phyloP scores from a whole-genome alignment of 805 yeast genomes.

The Saccharomycopsis malanga region DNA sequence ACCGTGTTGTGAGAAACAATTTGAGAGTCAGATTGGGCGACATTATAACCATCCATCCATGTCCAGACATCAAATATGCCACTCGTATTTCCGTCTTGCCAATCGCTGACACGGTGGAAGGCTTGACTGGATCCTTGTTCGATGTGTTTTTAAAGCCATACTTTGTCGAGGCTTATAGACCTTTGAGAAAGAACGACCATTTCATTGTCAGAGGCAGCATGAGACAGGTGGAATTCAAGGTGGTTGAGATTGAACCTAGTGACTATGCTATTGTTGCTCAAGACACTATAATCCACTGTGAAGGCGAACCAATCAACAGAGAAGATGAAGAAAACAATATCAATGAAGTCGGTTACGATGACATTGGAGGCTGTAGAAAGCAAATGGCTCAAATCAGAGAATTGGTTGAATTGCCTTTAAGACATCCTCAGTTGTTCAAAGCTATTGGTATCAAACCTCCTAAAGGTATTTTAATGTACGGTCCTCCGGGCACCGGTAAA shows the following conservation, averaged over 20 bases:
- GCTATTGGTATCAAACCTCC: slow-evolving; percentile 99
- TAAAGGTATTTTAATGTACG: slow-evolving; percentile 94
- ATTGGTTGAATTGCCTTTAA: slow-evolving; percentile 92
- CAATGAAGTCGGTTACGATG: slow-evolving; percentile 97
- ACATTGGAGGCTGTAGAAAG: slow-evolving; percentile 97
- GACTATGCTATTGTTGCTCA: slow-evolving; percentile 98
- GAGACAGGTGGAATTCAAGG: slow-evolving; percentile 99
- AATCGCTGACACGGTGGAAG: slow-evolving; percentile 96
- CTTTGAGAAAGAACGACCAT: slow-evolving; percentile 95
- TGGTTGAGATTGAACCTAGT: slow-evolving; percentile 95
- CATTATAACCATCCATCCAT: slow-evolving; percentile 82
- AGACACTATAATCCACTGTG: slow-evolving; percentile 96
- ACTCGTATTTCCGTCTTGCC: slow-evolving; percentile 91
- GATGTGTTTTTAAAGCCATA: slow-evolving; percentile 96
- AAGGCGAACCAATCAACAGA: slow-evolving; percentile 97
- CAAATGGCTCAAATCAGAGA: slow-evolving; percentile 99
- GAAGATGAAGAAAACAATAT: slow-evolving; percentile 96
- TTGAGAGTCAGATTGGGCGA: slow-evolving; percentile 92
- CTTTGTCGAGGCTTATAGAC: slow-evolving; percentile 98
- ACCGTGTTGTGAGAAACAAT: slow-evolving; percentile 94
- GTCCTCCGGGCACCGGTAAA: slow-evolving; percentile 99
- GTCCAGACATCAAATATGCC: slow-evolving; percentile 98
- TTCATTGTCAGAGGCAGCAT: slow-evolving; percentile 97
- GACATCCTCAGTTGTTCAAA: slow-evolving; percentile 98
- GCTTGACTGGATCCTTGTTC: slow-evolving; percentile 91